Percentiles rank a stretch among this genome's conserved stretches.
Conservation (phyloP, 2,329 filamentous ascomycete species). For the Cladosporium halotolerans region DNA sequence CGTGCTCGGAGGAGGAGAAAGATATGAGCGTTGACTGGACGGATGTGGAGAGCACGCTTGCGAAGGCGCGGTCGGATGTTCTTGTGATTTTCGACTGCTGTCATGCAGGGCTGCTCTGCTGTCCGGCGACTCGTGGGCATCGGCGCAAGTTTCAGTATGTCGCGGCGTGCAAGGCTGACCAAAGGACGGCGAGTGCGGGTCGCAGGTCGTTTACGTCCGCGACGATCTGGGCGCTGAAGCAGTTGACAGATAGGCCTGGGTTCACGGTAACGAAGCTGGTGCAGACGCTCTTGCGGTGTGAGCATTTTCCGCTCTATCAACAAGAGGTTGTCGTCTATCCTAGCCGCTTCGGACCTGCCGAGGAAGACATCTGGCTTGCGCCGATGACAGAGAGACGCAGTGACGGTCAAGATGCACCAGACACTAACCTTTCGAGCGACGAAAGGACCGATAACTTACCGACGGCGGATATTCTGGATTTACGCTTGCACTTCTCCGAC, state of each 20-base stretch:
- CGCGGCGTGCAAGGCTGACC: conserved; percentile 1
- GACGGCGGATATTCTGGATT: background rate
- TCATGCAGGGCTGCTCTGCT: background rate
- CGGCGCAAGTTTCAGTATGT: conserved; percentile 4
- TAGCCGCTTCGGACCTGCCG: background rate
- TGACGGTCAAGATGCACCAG: background rate
- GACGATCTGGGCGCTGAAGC: background rate
- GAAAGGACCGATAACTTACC: background rate
- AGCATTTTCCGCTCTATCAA: background rate
- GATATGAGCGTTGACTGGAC: background rate
- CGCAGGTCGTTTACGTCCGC: conserved; percentile 5
- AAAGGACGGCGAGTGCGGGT: background rate
- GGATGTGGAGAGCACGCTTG: background rate
- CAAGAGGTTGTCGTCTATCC: background rate
- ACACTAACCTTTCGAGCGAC: background rate
- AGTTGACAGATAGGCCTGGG: background rate
- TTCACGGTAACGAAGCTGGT: background rate
- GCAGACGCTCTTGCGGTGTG: background rate
- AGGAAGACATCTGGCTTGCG: conserved; percentile 1
- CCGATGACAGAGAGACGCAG: background rate
- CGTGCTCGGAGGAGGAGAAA: background rate
- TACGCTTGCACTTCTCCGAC: background rate
- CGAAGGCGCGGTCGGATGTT: background rate
- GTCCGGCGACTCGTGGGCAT: background rate
- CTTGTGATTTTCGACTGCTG: conserved; percentile 9